These are phyloP conservation scores for Mortierella alpina DNA, from an alignment of 192 early-diverging fungal species.

Conservation along the genomic window DNA sequence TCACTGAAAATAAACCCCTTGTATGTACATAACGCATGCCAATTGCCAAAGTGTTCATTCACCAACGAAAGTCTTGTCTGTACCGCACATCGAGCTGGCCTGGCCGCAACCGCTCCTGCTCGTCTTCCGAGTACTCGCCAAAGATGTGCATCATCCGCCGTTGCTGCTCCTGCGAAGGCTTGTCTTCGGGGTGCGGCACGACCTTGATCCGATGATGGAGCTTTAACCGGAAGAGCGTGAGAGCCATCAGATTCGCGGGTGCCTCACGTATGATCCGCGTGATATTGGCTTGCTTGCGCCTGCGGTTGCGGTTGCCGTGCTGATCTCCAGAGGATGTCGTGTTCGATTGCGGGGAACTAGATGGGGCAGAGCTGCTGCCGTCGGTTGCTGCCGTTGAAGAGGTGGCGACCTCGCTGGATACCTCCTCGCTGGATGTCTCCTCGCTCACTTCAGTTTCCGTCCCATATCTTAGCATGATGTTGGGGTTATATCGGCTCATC, in stretches of 20 bases:
- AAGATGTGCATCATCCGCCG: constrained; percentile 4
- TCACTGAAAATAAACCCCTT: no score
- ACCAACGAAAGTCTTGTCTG: background rate
- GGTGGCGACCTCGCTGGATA: background rate
- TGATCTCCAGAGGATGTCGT: background rate
- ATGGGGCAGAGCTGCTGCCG: background rate
- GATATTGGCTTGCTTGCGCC: background rate
- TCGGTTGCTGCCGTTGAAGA: background rate
- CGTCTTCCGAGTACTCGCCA: constrained; percentile 28
- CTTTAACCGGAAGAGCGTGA: constrained; percentile 20
- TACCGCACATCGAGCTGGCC: constrained; percentile 15
- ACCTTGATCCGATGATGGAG: constrained; percentile 32
- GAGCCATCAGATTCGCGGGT: constrained; percentile 15
- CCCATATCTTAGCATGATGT: constrained; percentile 3
- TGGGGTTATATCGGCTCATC: constrained; percentile 8
- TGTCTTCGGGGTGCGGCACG: constrained; percentile 27
- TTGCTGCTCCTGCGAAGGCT: background rate
- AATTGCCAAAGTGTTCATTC: no score
- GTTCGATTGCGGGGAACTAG: background rate
- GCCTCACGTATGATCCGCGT: background rate
- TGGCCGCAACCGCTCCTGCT: background rate
- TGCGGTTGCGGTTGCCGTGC: background rate
- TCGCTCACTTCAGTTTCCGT: background rate
- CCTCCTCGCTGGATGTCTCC: no score
- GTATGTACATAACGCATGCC: no score